Evolutionary conservation across 2,329 filamentous ascomycete species (phyloP), one percentile per base, ranked within the genome.

Genomic region (Aspergillus caelatus): DNA sequence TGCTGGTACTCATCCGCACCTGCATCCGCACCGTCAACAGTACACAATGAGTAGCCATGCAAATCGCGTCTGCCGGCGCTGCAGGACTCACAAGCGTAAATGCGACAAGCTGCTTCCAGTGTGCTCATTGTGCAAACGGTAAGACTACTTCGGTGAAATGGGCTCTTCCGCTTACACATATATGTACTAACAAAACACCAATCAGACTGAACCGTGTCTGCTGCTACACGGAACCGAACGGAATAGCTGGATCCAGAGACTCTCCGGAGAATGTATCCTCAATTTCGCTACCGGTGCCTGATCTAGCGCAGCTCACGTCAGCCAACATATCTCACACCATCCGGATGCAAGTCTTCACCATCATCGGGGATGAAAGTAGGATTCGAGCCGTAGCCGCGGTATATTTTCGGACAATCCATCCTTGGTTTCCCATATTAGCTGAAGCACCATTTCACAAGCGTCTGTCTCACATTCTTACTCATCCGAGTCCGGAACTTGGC

Each of bases 361-460:
- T 43, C n/a, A 39, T 59, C 3, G 57, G 57, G 21, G 57, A 53
- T 16, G 57, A 50, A 8, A 19, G 6, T 10, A 48, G 26, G 23
- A 36, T 59, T 14, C 46, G 28, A 12, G 32, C 36, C 23, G 46
- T 34, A 19, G 45, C 41, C 3, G 45, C 34, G 16, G 10, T 21
- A 52, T 59, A 53, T 11, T 59, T 59, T 32, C 57, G 34, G 48
- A 53, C 57, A 14, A 50, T 59, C 16, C 57, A 59, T 36, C 26
- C 26, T n/a, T 53, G 57, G 57, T 39, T 59, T 16, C 46, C 57
- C 4, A 19, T 53, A n/a, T 16, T 59, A n/a, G 32, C 30, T 23
- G 46, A 59, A 30, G 19, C 4, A 11, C n/a, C 34, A 43, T 59
- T 30, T n/a, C 30, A 53, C 4, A 9, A 39, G 1, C 46, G 46